Percentiles rank a stretch among this genome's conserved stretches.
phyloP scores from a whole-genome alignment of 768 basidiomycete genomes.

The Lentinula aciculospora region DNA sequence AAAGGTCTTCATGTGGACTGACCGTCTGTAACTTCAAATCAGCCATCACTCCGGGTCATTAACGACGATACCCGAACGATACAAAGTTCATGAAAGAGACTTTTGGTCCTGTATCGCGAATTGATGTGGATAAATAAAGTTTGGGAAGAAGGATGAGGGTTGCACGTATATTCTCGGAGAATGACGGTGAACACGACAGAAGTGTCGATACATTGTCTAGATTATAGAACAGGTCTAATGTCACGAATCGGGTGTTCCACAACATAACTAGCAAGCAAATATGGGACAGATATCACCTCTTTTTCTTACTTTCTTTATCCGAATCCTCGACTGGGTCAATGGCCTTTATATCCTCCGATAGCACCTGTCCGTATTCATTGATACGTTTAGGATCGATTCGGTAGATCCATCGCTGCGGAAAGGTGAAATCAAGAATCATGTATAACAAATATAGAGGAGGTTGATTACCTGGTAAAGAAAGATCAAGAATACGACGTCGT shows the following conservation, averaged over 20 bases:
- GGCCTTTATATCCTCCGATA: slow-evolving; percentile 42
- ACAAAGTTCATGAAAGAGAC: background rate
- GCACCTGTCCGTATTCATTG: slow-evolving; percentile 94
- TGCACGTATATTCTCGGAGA: background rate
- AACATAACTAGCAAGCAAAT: background rate
- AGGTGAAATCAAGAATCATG: background rate
- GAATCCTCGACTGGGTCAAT: slow-evolving; percentile 25
- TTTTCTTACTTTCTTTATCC: slow-evolving; percentile 53
- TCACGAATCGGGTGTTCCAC: too few relatives aligned
- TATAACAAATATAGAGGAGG: background rate
- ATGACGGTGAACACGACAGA: too few relatives aligned
- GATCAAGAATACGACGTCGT: slow-evolving; percentile 87
- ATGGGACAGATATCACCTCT: background rate
- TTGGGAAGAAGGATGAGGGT: background rate
- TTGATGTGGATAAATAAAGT: background rate
- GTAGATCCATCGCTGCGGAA: slow-evolving; percentile 88
- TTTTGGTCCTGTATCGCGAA: background rate
- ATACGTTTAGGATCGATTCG: slow-evolving; percentile 89
- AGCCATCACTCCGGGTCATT: background rate
- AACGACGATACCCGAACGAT: background rate
- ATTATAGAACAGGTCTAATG: too few relatives aligned
- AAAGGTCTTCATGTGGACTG: background rate
- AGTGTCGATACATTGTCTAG: too few relatives aligned
- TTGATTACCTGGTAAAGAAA: slow-evolving; percentile 83
- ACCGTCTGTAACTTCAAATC: background rate